A percentile compares a stretch with the other conserved stretches of the same genome.
Conservation (phyloP, 495 filamentous ascomycete genomes). For the Cairneyella variabilis region DNA sequence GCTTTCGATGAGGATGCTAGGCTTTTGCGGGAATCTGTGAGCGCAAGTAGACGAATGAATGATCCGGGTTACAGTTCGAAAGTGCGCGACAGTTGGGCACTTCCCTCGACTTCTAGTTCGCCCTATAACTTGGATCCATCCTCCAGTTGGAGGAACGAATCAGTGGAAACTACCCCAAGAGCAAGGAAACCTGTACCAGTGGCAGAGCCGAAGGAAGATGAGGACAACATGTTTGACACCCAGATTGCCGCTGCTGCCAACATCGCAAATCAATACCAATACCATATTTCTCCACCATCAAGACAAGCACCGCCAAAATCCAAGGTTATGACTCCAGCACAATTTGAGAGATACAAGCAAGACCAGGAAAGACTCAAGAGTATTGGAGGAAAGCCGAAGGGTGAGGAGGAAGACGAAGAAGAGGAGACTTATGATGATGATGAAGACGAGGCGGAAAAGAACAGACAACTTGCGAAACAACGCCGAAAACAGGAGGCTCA, state of each 20-base stretch:
- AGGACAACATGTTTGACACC: slow-evolving; percentile 40
- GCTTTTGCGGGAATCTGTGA: slow-evolving; percentile 59
- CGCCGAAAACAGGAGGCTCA: slow-evolving; percentile 88
- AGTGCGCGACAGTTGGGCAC: slow-evolving; percentile 23
- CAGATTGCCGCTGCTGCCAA: slow-evolving; percentile 38
- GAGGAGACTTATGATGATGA: slow-evolving; percentile 64
- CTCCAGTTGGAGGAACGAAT: slow-evolving; percentile 29
- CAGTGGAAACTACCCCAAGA: slow-evolving; percentile 20
- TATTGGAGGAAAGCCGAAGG: slow-evolving; percentile 37
- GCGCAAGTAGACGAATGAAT: slow-evolving; percentile 36
- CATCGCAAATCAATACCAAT: slow-evolving; percentile 40
- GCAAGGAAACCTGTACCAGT: slow-evolving; percentile 10
- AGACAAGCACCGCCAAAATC: slow-evolving; percentile 43
- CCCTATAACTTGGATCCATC: slow-evolving; percentile 33
- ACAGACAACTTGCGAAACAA: slow-evolving; percentile 67
- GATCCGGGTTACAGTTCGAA: slow-evolving; percentile 35
- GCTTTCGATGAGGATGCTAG: slow-evolving; percentile 67
- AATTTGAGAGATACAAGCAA: slow-evolving; percentile 79
- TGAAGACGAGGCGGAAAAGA: slow-evolving; percentile 77
- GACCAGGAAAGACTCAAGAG: slow-evolving; percentile 67
- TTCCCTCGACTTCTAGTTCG: slow-evolving; percentile 26
- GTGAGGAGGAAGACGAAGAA: slow-evolving; percentile 44
- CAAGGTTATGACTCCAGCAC: slow-evolving; percentile 85
- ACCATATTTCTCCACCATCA: slow-evolving; percentile 30
- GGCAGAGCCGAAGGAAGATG: background rate